Conservation (phyloP, 441 rosid genomes). For the Corymbia calophylla region DNA sequence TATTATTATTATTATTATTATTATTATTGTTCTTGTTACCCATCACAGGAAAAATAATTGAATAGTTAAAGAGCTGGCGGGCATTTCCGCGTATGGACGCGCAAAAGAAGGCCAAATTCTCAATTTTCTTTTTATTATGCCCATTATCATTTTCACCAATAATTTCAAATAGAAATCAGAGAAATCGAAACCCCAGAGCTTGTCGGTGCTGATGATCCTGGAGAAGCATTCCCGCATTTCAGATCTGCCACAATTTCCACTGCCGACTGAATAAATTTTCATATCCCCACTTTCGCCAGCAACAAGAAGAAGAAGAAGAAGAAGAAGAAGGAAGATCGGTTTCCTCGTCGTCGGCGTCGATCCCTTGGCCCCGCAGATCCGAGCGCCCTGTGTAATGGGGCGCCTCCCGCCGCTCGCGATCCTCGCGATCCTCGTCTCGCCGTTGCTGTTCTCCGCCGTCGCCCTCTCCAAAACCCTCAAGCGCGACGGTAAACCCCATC, state of each 20-base stretch:
- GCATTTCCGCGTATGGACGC: not conserved
- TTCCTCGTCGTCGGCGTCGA: not conserved
- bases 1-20: no score
- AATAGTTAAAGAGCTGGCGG: not conserved
- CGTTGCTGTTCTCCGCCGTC: conserved; percentile 19
- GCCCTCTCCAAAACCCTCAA: conserved; percentile 60
- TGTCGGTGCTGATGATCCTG: not conserved
- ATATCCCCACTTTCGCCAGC: not conserved
- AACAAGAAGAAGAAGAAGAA: not conserved
- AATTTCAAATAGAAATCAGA: not conserved
- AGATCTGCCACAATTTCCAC: not conserved
- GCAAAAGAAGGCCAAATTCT: not conserved
- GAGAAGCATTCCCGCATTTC: not conserved
- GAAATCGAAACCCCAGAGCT: not conserved
- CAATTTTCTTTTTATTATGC: not conserved
- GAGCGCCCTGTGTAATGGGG: not conserved
- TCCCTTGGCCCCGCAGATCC: not conserved
- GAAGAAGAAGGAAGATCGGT: not conserved
- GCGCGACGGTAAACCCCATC: conserved; percentile 43
- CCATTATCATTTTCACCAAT: not conserved
- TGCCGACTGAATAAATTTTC: not conserved
- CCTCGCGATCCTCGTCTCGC: conserved; percentile 17
- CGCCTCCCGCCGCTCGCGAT: not conserved
- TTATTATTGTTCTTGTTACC: not conserved
- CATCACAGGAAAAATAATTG: not conserved